A percentile compares a stretch with the other conserved stretches of the same genome.
phyloP scores from a whole-genome alignment of 768 basidiomycete genomes.

The Tulasnella sp. region DNA sequence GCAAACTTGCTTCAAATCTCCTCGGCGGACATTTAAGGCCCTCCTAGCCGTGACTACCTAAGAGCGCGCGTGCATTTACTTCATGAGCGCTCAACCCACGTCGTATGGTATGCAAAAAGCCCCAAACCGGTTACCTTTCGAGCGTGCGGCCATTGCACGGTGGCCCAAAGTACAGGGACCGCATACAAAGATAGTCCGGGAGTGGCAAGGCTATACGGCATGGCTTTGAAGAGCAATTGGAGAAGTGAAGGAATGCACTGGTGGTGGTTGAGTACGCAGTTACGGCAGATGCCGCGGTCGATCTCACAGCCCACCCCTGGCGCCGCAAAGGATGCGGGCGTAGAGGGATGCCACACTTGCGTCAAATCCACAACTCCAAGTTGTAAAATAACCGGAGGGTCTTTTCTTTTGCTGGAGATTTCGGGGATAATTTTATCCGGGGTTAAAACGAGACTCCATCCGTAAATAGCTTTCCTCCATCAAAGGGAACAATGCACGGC shows the following conservation, averaged over 20 bases:
- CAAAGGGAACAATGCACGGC: too few relatives aligned
- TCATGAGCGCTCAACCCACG: too few relatives aligned
- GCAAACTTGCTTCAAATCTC: neutral
- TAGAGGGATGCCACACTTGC: neutral
- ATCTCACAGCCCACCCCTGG: too few relatives aligned
- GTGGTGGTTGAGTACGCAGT: neutral
- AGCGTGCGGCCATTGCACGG: neutral
- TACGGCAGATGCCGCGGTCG: neutral
- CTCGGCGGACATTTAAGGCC: neutral
- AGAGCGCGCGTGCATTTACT: too few relatives aligned
- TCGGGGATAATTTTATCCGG: too few relatives aligned
- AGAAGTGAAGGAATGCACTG: neutral
- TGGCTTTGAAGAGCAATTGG: neutral
- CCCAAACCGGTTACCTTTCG: neutral
- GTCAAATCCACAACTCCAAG: neutral
- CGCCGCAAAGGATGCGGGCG: too few relatives aligned
- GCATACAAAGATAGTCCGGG: neutral
- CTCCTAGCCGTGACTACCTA: neutral
- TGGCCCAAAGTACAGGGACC: neutral
- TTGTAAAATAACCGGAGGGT: neutral
- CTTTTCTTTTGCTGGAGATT: too few relatives aligned
- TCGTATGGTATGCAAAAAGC: too few relatives aligned
- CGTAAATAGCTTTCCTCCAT: too few relatives aligned
- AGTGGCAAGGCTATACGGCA: neutral
- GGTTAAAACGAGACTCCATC: too few relatives aligned